Base-by-base conservation (phyloP, 2,329 filamentous ascomycete genomes). In the Hortaea werneckii region DNA sequence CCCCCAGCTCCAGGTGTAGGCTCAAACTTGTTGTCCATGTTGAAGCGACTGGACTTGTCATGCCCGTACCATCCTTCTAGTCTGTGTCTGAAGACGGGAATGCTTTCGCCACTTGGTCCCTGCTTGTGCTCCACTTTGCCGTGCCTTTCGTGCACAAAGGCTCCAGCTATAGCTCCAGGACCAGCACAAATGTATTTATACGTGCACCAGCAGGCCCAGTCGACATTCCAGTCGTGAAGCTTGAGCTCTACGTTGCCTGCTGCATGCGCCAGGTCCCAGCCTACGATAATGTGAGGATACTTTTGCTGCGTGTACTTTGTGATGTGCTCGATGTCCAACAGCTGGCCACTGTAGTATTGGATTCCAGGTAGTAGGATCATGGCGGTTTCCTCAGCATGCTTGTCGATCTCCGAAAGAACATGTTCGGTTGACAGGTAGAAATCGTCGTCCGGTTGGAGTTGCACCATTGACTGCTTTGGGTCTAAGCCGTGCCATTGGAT, bases 121-220 rank as follows among this genome's bases (percentile, higher is more conserved):
- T 50, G 40, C 37, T 50, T 51, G 29, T 49, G 46, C 11, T 59
- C 56, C 12, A 84, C 79, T 28, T 63, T 65, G 37, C 83, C 80
- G 60, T 94, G 84, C 35, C 70, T 74, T 58, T 85, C 79, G 62
- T 94, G 87, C 5, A 95, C 83, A 54, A 88, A 95, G 0, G 83
- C 71, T 0, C 83, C 87, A 1, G 79, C 86, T 52, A 94, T 94
- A 9, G 81, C 76, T 4, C 88, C 88, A 0, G 88, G 86, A 0
- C 88, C 88, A n/a, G 82, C 80, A 61, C 94, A 94, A 64, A 94
- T 77, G 69, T 95, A 95, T 70, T 95, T 95, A 74, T 95, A 95
- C 11, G 82, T 89, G 66, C 88, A 95, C 88, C 88, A 95, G 49
- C 79, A 85, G 9, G 88, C 88, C 58, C 94, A 94, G 64, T 95